Evolutionary conservation across 2,329 filamentous ascomycete species (phyloP).

Genomic region (Penicillium sp.): DNA sequence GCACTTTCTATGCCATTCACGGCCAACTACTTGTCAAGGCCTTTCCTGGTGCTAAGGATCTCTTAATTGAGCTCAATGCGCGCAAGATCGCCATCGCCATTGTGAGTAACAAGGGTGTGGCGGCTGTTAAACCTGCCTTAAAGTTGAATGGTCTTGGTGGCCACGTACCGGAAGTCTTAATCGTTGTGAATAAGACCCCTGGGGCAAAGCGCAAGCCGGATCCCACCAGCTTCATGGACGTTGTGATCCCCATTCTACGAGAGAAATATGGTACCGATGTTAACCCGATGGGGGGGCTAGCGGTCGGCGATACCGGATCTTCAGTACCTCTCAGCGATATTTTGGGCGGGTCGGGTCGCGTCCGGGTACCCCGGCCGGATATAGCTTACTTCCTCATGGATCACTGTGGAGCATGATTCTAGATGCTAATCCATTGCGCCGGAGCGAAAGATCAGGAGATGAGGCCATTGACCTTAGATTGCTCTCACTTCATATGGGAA

Average conservation of each 20-base stretch:
- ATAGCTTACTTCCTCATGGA: too few species aligned
- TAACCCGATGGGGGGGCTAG: background rate
- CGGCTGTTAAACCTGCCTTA: conserved; percentile 18
- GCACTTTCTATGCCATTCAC: conserved; percentile 20
- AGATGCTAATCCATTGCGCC: too few species aligned
- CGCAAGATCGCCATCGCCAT: conserved; percentile 20
- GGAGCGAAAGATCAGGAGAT: too few species aligned
- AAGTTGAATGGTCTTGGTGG: conserved; percentile 6
- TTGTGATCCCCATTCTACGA: conserved; percentile 15
- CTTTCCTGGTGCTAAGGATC: conserved; percentile 16
- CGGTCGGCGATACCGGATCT: background rate
- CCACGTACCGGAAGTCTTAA: conserved; percentile 11
- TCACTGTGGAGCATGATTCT: too few species aligned
- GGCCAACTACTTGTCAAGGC: conserved; percentile 21
- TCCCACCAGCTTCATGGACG: conserved; percentile 13
- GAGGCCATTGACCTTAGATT: too few species aligned
- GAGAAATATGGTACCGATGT: background rate
- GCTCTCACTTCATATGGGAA: too few species aligned
- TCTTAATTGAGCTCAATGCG: conserved; percentile 12
- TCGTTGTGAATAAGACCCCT: conserved; percentile 17
- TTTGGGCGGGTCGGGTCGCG: too few species aligned
- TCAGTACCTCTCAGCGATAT: too few species aligned
- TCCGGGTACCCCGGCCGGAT: too few species aligned
- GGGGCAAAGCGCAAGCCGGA: conserved; percentile 17
- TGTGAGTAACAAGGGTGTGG: conserved; percentile 26